Base-by-base conservation (phyloP, 2,329 filamentous ascomycete species). In the Eurotiales sp. region DNA sequence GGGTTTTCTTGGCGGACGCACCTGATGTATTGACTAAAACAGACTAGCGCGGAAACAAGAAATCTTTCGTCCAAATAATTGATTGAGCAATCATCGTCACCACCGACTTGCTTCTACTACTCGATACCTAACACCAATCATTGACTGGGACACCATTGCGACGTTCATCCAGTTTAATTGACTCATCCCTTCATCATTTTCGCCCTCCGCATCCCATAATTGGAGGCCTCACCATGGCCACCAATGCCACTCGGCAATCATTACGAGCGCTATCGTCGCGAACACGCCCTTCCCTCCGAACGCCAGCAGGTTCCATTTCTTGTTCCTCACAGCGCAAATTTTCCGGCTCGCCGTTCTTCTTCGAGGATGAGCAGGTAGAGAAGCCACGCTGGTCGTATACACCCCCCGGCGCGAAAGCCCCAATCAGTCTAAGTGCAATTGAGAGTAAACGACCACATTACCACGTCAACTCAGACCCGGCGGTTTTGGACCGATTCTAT, bases 401-500 rank as follows among this genome's bases (percentile, higher is more conserved):
- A 7, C 87, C 87, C 8, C 73, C 79, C 56, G 75, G 72, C 52
- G 86, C 88, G 77, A 88, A 85, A 71, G 85, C 85, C 3, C 82
- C 84, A 1, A 81, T 88, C 53, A 65, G 69, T 54, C 55, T 72
- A 40, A 70, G 39, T 56, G 64, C 32, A 59, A 66, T 51, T 66
- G 64, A 54, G 23, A 54, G 42, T 36, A 65, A 66, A 46, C 60
- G 64, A 47, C 61, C 60, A 17, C 56, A 63, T 68, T 64, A 92
- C 82, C 81, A 66, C 66, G 60, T 90, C 68, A 97, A 97, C 71
- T 78, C 81, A 17, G 83, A 91, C 64, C 88, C 88, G 8, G 77
- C 75, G 58, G 77, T 78, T 63, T 77, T 99, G 50, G 87, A 97
- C 67, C 76, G 81, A 44, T 87, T 90, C 69, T 95, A 96, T 70